phyloP scores from a whole-genome alignment of 1,284 basidiomycete species.

The Sanghuangporus baumii region DNA sequence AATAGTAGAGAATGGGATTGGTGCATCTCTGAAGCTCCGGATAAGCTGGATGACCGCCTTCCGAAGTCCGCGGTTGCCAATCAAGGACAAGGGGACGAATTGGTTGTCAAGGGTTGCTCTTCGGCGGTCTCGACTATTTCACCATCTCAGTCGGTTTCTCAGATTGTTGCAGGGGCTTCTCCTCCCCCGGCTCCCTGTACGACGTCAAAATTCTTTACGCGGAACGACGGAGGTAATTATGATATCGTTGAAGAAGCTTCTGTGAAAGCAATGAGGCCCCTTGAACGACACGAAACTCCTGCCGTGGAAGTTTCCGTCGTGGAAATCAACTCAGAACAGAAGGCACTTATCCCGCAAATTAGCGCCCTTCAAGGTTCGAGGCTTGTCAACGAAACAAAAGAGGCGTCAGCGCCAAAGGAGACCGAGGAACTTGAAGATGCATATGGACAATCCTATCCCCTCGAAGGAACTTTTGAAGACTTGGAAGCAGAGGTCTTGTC shows the following conservation, averaged over 20 bases:
- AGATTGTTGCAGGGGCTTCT: conserved; percentile 23
- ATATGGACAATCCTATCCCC: neutral
- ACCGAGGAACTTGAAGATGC: neutral
- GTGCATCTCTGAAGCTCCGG: conserved; percentile 8
- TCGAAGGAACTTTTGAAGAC: neutral
- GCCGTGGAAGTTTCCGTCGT: neutral
- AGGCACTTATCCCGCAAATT: neutral
- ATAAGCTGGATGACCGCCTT: neutral
- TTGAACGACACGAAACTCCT: neutral
- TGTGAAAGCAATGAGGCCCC: neutral
- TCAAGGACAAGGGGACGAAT: neutral
- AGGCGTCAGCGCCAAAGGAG: neutral
- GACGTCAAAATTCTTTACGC: conserved; percentile 23
- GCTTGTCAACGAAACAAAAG: neutral
- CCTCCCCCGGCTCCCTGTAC: neutral
- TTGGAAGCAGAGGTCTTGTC: neutral
- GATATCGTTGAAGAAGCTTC: neutral
- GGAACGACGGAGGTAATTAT: neutral
- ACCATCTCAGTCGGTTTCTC: conserved; percentile 52
- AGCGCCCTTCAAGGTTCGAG: neutral
- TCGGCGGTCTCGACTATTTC: conserved; percentile 30
- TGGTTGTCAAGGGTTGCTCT: neutral
- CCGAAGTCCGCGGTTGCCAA: neutral
- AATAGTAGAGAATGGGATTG: conserved; percentile 23
- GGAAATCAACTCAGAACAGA: neutral